phyloP scores from a whole-genome alignment of 352 stramenopile species.

The Phytophthora agathidicida region DNA sequence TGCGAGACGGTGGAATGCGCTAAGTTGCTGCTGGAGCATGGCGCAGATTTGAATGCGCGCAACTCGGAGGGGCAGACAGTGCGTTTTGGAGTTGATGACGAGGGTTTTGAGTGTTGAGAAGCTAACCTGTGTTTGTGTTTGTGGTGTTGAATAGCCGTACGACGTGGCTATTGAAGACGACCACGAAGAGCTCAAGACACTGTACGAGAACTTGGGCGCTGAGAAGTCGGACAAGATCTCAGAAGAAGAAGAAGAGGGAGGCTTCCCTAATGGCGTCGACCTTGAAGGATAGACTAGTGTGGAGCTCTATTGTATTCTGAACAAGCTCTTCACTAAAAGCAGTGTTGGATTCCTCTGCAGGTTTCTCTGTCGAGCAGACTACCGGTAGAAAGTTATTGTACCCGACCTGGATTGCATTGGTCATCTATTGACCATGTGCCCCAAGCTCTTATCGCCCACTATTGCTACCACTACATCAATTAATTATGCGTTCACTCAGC shows the following conservation, averaged over 20 bases:
- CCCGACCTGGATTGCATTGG: too few relatives aligned
- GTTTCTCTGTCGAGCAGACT: too few relatives aligned
- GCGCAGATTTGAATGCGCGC: slow-evolving; percentile 66
- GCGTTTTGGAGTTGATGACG: neutral
- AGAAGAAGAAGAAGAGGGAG: slow-evolving; percentile 35
- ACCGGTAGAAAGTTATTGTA: too few relatives aligned
- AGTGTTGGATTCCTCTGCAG: too few relatives aligned
- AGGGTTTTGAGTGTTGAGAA: neutral
- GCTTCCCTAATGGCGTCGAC: slow-evolving; percentile 28
- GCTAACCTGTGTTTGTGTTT: neutral
- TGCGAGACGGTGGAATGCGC: slow-evolving; percentile 68
- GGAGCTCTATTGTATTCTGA: slow-evolving; percentile 13
- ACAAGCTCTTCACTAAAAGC: too few relatives aligned
- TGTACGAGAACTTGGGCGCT: slow-evolving; percentile 56
- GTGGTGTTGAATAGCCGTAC: slow-evolving; percentile 44
- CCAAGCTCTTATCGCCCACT: neutral
- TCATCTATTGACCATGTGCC: too few relatives aligned
- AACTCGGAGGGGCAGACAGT: slow-evolving; percentile 68
- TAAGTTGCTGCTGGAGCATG: slow-evolving; percentile 59
- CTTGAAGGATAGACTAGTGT: slow-evolving; percentile 30
- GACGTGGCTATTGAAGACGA: slow-evolving; percentile 73
- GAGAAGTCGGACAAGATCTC: slow-evolving; percentile 51
- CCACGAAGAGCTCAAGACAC: slow-evolving; percentile 49
- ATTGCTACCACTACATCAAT: slow-evolving; percentile 4
- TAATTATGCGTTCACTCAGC: slow-evolving; percentile 59